Percentiles rank a stretch among this genome's conserved stretches.
These are phyloP conservation scores for Thymus mandschuricus DNA, from an alignment of 257 asterid species.

Conservation along the genomic window DNA sequence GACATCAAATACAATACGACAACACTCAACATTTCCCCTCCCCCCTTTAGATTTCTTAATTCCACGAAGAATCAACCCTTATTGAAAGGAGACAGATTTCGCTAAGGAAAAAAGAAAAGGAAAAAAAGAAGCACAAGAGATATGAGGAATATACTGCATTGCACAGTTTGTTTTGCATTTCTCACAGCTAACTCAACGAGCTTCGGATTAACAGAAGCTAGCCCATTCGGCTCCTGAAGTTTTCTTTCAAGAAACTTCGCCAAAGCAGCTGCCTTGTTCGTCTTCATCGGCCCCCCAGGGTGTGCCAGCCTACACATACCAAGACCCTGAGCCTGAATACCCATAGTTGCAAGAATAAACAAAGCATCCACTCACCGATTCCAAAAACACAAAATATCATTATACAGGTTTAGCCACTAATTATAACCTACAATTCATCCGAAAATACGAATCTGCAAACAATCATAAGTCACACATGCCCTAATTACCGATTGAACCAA, in stretches of 20 bases:
- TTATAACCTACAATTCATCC: not conserved
- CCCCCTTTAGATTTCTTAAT: no score
- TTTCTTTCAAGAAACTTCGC: conserved; percentile 89
- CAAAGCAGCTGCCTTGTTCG: conserved; percentile 96
- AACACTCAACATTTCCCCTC: not conserved
- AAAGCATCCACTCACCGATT: conserved; percentile 26
- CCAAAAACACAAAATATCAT: conserved; percentile 1
- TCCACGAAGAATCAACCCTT: no score
- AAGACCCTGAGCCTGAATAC: conserved; percentile 16
- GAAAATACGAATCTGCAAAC: not conserved
- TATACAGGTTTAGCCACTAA: not conserved
- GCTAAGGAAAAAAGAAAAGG: not conserved
- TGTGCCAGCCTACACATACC: conserved; percentile 73
- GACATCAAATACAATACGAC: not conserved
- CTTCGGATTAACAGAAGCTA: conserved; percentile 76
- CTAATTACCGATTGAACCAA: not conserved
- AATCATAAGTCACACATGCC: not conserved
- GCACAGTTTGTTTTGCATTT: conserved; percentile 79
- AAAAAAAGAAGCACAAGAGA: not conserved
- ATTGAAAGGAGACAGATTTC: not conserved
- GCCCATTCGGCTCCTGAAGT: conserved; percentile 79
- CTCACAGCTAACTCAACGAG: conserved; percentile 82
- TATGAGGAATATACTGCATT: conserved; percentile 49
- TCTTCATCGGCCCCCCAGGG: conserved; percentile 94
- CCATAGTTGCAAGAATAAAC: conserved; percentile 18